These are phyloP conservation scores for Sanguinoderma infundibulare DNA, from an alignment of 1,284 basidiomycete genomes.

Conservation along the genomic window DNA sequence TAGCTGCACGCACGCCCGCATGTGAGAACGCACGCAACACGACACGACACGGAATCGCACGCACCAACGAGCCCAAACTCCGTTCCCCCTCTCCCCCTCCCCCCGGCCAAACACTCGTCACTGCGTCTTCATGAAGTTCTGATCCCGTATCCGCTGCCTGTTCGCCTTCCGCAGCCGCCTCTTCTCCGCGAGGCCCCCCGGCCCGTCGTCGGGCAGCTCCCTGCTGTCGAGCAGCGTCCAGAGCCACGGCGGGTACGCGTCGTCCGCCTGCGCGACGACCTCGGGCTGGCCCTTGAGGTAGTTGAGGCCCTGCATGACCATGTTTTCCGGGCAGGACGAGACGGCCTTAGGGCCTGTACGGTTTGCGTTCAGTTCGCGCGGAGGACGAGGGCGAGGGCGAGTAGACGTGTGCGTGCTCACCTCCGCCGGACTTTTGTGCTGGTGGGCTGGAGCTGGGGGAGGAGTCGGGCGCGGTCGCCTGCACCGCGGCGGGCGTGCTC, in stretches of 20 bases:
- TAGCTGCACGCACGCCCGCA: neutral
- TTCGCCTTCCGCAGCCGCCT: slow-evolving; percentile 62
- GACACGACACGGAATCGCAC: neutral
- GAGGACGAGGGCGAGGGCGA: neutral
- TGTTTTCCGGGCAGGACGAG: slow-evolving; percentile 75
- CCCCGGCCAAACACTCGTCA: slow-evolving; percentile 32
- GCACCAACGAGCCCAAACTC: slow-evolving; percentile 15
- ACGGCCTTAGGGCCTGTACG: slow-evolving; percentile 11
- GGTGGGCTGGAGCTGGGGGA: neutral
- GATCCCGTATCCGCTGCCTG: slow-evolving; percentile 68
- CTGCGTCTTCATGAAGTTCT: slow-evolving; percentile 80
- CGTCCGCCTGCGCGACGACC: slow-evolving; percentile 81
- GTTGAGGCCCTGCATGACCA: slow-evolving; percentile 76
- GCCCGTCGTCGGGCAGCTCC: slow-evolving; percentile 66
- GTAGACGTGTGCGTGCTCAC: slow-evolving; percentile 7
- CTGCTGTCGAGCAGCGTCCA: slow-evolving; percentile 77
- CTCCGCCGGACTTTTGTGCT: slow-evolving; percentile 9
- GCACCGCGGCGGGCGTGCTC: slow-evolving; percentile 18
- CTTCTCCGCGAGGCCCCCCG: slow-evolving; percentile 72
- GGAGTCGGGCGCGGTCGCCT: neutral
- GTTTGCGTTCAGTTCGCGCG: neutral
- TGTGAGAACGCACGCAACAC: neutral
- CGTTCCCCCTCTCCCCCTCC: no score
- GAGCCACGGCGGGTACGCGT: slow-evolving; percentile 89
- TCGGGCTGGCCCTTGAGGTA: slow-evolving; percentile 86